phyloP scores from a whole-genome alignment of 2,329 filamentous ascomycete species.

The Mollisiaceae sp. region DNA sequence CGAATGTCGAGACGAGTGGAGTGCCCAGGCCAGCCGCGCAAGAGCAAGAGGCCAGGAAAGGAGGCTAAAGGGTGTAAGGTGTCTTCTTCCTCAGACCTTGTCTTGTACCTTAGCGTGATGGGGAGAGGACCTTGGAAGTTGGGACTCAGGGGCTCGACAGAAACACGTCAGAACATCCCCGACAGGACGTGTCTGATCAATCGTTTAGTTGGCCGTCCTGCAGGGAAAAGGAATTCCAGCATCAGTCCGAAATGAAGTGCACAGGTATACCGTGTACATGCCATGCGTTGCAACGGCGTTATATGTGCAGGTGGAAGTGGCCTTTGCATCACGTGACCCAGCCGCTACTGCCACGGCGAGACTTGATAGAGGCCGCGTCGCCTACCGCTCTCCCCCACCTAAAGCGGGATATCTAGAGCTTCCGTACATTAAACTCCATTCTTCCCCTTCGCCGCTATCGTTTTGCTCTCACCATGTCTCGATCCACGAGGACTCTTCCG shows the following conservation, averaged over 20 bases:
- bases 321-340: too few relatives aligned
- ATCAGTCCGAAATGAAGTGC: too few relatives aligned
- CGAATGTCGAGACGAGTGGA: not conserved
- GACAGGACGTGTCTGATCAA: not conserved
- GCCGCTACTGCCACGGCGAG: too few relatives aligned
- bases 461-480: slow-evolving; percentile 6
- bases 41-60: not conserved
- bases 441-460: not conserved
- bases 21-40: slow-evolving; percentile 5
- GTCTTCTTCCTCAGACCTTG: not conserved
- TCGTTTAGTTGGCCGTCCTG: not conserved
- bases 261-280: too few relatives aligned
- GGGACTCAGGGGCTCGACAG: slow-evolving; percentile 4
- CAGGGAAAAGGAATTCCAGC: too few relatives aligned
- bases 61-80: not conserved
- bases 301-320: too few relatives aligned
- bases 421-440: not conserved
- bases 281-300: too few relatives aligned
- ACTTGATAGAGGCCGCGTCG: too few relatives aligned
- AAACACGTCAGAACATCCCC: not conserved
- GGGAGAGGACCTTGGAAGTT: too few relatives aligned
- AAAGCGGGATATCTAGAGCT: too few relatives aligned
- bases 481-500: slow-evolving; percentile 5
- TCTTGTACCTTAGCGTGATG: too few relatives aligned
- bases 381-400: too few relatives aligned